Evolutionary conservation across 495 filamentous ascomycete species (phyloP), one percentile per base, ranked within the genome.

Genomic region (Aspergillus campestris): DNA sequence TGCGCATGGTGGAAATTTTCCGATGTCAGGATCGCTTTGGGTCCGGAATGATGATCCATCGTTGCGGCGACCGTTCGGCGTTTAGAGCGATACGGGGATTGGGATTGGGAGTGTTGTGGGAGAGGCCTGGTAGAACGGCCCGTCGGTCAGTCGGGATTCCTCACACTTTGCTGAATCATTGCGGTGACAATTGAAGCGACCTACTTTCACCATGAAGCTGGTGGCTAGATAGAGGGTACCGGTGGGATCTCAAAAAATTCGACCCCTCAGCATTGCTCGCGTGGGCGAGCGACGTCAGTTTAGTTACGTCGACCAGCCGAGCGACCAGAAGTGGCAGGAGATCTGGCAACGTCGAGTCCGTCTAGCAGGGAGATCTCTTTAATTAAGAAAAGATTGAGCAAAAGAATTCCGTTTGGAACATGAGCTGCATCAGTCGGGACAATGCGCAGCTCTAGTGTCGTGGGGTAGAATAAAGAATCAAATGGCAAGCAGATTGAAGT

Each of bases 1-100:
- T 68, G 62, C 41, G 51, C 67, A 70, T 73, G 67, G 36, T 66
- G 56, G 29, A 72, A 69, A 40, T 77, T 73, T 18, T 71, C 66
- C 27, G 67, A 64, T 29, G 69, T 70, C 29, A 70, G 55, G 40
- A 73, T 67, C 35, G 64, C 53, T 57, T 69, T 64, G 49, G 54
- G 47, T 43, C 49, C 47, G 33, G 66, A 54, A 46, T 61, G 51
- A 51, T 71, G 51, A 51, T 71, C 69, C 69, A 73, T 73, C 43
- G 50, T 66, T 54, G 54, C 48, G 46, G 40, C 42, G 40, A 52
- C 33, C 15, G 40, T 53, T 6, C 11, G 42, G 42, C 41, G 47
- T 38, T 53, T 53, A 41, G 34, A 35, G 47, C 31, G 34, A 33
- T 33, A 58, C 36, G 46, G 50, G 31, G 40, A 44, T 46, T 53